These are phyloP conservation scores for Fraxinus paxiana DNA, from an alignment of 305 asterid species.

Conservation along the genomic window DNA sequence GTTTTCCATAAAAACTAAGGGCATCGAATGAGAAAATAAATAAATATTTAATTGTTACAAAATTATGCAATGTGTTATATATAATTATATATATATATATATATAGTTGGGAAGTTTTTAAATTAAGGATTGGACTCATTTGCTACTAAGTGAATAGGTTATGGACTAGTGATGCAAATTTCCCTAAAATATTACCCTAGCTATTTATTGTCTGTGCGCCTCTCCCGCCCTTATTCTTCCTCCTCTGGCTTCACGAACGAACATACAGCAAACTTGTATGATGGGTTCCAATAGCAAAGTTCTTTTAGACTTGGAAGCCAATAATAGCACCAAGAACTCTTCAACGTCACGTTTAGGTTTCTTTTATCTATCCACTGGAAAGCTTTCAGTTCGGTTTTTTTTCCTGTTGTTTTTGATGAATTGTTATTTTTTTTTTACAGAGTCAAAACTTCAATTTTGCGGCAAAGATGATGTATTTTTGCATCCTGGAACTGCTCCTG, in stretches of 20 bases:
- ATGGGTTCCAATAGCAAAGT: conserved; percentile 32
- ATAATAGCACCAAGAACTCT: conserved; percentile 11
- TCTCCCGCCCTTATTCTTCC: neutral
- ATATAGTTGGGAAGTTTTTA: too few relatives aligned
- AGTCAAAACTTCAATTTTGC: conserved; percentile 41
- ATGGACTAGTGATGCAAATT: neutral
- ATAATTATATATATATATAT: too few relatives aligned
- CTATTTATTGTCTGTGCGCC: neutral
- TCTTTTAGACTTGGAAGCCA: conserved; percentile 40
- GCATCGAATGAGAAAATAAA: too few relatives aligned
- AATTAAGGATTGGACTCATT: neutral
- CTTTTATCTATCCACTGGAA: neutral
- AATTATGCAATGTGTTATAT: too few relatives aligned
- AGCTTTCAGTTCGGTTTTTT: neutral
- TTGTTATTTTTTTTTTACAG: conserved; percentile 25
- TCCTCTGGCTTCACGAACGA: neutral
- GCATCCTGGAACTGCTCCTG: conserved; percentile 22
- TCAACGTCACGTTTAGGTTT: conserved; percentile 33
- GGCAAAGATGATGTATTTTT: conserved; percentile 20
- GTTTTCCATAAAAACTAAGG: too few relatives aligned
- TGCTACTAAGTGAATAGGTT: neutral
- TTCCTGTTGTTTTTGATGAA: neutral
- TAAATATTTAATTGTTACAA: too few relatives aligned
- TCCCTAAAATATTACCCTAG: neutral
- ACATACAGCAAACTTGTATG: neutral